Evolutionary conservation across 75 land plant species (phyloP).

Genomic region (Picea sitchensis): DNA sequence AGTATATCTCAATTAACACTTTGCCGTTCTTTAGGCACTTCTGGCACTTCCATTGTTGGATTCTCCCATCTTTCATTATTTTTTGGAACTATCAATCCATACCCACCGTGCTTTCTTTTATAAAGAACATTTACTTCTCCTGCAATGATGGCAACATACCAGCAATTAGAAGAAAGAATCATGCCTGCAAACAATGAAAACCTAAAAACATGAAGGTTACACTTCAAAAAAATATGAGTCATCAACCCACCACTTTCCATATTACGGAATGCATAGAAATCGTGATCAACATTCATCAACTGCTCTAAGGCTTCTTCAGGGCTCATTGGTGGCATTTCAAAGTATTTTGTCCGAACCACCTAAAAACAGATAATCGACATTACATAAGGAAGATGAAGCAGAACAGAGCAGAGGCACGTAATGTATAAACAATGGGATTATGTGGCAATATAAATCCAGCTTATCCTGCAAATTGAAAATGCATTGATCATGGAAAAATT

Average conservation of each 20-base stretch:
- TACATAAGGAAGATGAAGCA: background rate
- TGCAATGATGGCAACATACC: slow-evolving; percentile 20
- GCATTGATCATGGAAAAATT: too few species aligned
- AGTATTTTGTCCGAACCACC: slow-evolving; percentile 89
- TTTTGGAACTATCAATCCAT: slow-evolving; percentile 89
- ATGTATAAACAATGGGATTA: background rate
- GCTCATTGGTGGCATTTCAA: slow-evolving; percentile 91
- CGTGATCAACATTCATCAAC: slow-evolving; percentile 80
- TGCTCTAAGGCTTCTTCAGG: slow-evolving; percentile 75
- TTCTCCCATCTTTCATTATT: slow-evolving; percentile 58
- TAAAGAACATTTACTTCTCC: slow-evolving; percentile 93
- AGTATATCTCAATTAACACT: slow-evolving; percentile 12
- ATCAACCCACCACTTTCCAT: slow-evolving; percentile 71
- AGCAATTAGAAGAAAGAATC: slow-evolving; percentile 7
- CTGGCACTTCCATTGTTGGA: slow-evolving; percentile 18
- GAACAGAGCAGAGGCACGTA: background rate
- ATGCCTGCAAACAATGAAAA: background rate
- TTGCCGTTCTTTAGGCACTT: slow-evolving; percentile 15
- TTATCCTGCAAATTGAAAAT: background rate
- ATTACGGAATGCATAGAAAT: slow-evolving; percentile 91
- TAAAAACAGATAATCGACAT: slow-evolving; percentile 18
- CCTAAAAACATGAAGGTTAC: background rate
- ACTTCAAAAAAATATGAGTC: background rate
- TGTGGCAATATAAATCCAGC: background rate
- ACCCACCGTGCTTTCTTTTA: slow-evolving; percentile 86